Evolutionary conservation across 441 rosid species (phyloP), one percentile per base, ranked within the genome.

Genomic region (Gossypium davidsonii): DNA sequence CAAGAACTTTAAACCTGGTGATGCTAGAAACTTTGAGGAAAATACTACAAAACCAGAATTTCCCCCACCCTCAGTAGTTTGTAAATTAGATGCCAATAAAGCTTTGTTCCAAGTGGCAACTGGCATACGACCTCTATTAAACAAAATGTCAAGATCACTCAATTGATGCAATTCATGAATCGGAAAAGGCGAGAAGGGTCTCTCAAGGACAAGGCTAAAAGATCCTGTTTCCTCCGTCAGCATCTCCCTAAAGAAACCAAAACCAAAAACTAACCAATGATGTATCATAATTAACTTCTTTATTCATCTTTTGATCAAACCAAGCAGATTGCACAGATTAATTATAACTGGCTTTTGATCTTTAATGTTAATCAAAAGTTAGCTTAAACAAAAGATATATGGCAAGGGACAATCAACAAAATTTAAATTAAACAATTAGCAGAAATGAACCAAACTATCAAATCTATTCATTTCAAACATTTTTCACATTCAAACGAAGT

Each of bases 171-270:
- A 79, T 55, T 81, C 89, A 63, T 88, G 94, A 80, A 92, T 76
- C 48, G 97, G 97, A 81, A 85, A 94, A 59, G 95, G 91, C 44
- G 91, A 84, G 78, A 85, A 84, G 8, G 98, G 97, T 77, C 97
- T 86, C 85, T 92, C 97, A 25, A 94, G 93, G 72, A 94, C 86
- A 73, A 94, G 84, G 82, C 97, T 89, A 72, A 85, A 87, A 15
- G 85, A 74, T 71, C 93, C 92, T 3, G 77, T 71, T 74, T 78
- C 82, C 83, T 85, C 90, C 52, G 65, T 82, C 86, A 88, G 77
- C 85, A 89, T 77, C 85, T 79, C 81, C 95, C 98, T 92, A 83
- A 81, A 77, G 73, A 80, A 85, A 85, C 67, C 76, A 83, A 84
- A 31, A 85, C 70, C 76, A 82, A 83, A 86, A 80, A 81, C 79